These are phyloP conservation scores for Xylaria palmicola DNA, from an alignment of 495 filamentous ascomycete genomes.

Conservation along the genomic window DNA sequence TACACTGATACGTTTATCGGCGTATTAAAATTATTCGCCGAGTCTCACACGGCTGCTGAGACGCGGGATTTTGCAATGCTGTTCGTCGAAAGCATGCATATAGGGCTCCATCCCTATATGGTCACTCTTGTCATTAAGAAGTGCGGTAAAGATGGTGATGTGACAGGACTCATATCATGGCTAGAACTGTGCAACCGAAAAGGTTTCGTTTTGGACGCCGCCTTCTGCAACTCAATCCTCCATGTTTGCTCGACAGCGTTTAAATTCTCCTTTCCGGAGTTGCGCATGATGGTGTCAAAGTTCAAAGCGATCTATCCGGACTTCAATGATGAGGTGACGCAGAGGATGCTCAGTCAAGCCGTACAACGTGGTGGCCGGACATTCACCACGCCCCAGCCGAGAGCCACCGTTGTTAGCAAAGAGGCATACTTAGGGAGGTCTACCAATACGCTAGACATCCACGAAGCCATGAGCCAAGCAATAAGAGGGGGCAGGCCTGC, in stretches of 20 bases:
- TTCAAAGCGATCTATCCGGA: conserved; percentile 30
- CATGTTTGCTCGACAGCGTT: conserved; percentile 33
- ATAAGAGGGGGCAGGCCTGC: conserved; percentile 19
- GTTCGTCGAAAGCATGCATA: conserved; percentile 34
- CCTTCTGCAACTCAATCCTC: conserved; percentile 44
- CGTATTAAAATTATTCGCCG: conserved; percentile 44
- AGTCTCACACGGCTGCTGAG: conserved; percentile 39
- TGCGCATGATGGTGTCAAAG: conserved; percentile 36
- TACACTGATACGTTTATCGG: conserved; percentile 38
- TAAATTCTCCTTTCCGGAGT: conserved; percentile 39
- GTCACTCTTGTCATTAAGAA: conserved; percentile 48
- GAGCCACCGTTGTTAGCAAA: conserved; percentile 18
- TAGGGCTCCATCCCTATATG: conserved; percentile 35
- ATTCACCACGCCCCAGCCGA: background rate
- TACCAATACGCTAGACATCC: conserved; percentile 28
- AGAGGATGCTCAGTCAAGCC: conserved; percentile 38
- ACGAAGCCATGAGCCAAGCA: conserved; percentile 38
- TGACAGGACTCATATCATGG: conserved; percentile 37
- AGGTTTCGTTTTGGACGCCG: conserved; percentile 36
- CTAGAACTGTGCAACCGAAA: conserved; percentile 31
- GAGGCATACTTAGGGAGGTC: conserved; percentile 25
- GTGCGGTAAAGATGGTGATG: conserved; percentile 43
- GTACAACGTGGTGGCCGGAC: conserved; percentile 15
- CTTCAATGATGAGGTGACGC: conserved; percentile 32
- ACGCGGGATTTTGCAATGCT: conserved; percentile 41